These are phyloP conservation scores for Sporisorium sorghi DNA, from an alignment of 1,284 basidiomycete species.

Conservation along the genomic window DNA sequence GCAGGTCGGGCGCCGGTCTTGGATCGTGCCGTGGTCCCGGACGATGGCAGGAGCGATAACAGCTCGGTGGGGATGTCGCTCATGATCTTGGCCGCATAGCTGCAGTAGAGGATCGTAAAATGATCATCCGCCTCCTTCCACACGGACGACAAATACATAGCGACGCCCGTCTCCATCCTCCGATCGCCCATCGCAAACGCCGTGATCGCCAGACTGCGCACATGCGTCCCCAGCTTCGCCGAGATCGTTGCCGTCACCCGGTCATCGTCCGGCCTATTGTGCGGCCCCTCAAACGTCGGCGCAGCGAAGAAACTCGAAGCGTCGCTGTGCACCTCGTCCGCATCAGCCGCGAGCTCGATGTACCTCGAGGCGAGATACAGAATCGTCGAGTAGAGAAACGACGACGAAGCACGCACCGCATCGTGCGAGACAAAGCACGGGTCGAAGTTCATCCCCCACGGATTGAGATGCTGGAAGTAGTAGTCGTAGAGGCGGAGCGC, in stretches of 20 bases:
- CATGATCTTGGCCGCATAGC: conserved; percentile 55
- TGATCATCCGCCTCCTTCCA: conserved; percentile 56
- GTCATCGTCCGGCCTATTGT: conserved; percentile 29
- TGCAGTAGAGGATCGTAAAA: conserved; percentile 49
- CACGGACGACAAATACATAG: conserved; percentile 47
- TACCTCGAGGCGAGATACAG: conserved; percentile 46
- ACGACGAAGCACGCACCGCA: conserved; percentile 38
- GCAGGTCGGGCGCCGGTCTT: conserved; percentile 14
- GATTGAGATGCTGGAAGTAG: conserved; percentile 48
- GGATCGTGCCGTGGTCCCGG: neutral
- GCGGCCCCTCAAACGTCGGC: conserved; percentile 12
- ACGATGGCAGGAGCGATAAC: conserved; percentile 35
- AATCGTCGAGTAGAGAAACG: conserved; percentile 47
- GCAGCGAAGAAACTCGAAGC: conserved; percentile 11
- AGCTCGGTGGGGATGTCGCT: conserved; percentile 47
- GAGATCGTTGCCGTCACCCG: conserved; percentile 26
- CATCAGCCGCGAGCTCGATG: conserved; percentile 41
- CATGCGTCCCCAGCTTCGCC: conserved; percentile 41
- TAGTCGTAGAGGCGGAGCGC: conserved; percentile 40
- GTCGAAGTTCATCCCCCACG: conserved; percentile 53
- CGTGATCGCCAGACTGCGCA: conserved; percentile 34
- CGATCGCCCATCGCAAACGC: conserved; percentile 45
- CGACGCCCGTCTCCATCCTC: conserved; percentile 46
- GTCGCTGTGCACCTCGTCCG: conserved; percentile 9
- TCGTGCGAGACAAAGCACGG: conserved; percentile 43